Conservation (phyloP, 2,329 filamentous ascomycete species). For the Venturia effusa region DNA sequence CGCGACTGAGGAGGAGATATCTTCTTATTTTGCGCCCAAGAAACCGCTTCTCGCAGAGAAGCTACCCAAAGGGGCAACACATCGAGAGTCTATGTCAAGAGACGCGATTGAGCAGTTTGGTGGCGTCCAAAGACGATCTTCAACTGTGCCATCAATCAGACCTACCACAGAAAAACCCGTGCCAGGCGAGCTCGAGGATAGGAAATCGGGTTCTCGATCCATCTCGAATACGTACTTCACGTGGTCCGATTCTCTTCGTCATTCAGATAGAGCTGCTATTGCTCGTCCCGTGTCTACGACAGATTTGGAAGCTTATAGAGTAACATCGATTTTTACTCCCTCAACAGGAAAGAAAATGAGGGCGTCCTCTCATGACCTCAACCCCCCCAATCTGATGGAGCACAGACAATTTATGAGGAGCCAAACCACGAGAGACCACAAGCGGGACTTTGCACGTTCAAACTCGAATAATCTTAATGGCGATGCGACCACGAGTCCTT, state of each 20-base stretch:
- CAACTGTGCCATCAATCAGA: slow-evolving; percentile 13
- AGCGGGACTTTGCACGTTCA: background rate
- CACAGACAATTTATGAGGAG: background rate
- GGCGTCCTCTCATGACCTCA: background rate
- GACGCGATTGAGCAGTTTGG: background rate
- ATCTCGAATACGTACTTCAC: slow-evolving; percentile 24
- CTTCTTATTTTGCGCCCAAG: slow-evolving; percentile 32
- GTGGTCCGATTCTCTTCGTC: slow-evolving; percentile 31
- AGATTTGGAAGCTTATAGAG: background rate
- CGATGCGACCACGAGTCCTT: background rate
- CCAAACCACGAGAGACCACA: background rate
- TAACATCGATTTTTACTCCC: background rate
- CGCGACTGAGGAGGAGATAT: slow-evolving; percentile 31
- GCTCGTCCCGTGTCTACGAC: background rate
- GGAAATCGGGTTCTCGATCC: slow-evolving; percentile 13
- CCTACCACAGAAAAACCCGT: slow-evolving; percentile 23
- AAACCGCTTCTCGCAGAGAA: slow-evolving; percentile 19
- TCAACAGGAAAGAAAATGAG: background rate
- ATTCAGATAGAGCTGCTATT: slow-evolving; percentile 14
- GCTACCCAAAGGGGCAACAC: slow-evolving; percentile 17
- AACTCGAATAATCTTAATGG: background rate
- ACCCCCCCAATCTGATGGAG: background rate
- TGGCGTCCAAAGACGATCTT: background rate
- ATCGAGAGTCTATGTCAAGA: background rate
- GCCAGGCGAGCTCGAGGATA: slow-evolving; percentile 15